Percentiles rank a stretch among this genome's conserved stretches.
These are phyloP conservation scores for Bombardia bombarda DNA, from an alignment of 495 filamentous ascomycete species.

Conservation along the genomic window DNA sequence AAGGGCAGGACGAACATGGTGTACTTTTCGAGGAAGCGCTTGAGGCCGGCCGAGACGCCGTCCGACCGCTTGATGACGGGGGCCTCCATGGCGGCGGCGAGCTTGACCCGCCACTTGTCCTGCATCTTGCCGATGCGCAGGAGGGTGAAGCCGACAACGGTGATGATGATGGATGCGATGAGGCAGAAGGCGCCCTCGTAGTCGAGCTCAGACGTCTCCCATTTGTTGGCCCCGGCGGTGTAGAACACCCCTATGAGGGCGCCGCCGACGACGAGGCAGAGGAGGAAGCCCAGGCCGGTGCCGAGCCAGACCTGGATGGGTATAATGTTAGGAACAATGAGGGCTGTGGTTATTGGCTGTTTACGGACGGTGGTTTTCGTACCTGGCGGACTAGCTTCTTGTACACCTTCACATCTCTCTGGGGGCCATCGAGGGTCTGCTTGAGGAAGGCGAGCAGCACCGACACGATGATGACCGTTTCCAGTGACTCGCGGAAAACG, in stretches of 20 bases:
- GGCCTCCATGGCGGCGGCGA: constrained; percentile 56
- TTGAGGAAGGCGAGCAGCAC: constrained; percentile 76
- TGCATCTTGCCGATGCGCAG: constrained; percentile 78
- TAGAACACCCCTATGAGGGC: constrained; percentile 80
- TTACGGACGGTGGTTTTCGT: constrained; percentile 7
- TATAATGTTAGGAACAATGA: not conserved
- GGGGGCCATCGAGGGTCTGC: constrained; percentile 57
- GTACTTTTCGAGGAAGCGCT: constrained; percentile 65
- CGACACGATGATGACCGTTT: constrained; percentile 74
- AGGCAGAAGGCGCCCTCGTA: constrained; percentile 74
- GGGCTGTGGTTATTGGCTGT: too few species aligned
- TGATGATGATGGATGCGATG: constrained; percentile 67
- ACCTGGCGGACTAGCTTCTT: constrained; percentile 69
- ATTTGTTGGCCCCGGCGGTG: constrained; percentile 55
- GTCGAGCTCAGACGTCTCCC: constrained; percentile 57
- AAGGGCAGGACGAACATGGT: constrained; percentile 77
- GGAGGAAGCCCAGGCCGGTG: constrained; percentile 49
- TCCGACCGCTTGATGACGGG: constrained; percentile 36
- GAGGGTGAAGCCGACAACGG: constrained; percentile 67
- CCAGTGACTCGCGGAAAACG: constrained; percentile 75
- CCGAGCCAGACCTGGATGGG: constrained; percentile 62
- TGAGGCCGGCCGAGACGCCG: constrained; percentile 32
- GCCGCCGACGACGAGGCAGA: constrained; percentile 61
- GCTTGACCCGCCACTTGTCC: constrained; percentile 76
- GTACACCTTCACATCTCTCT: constrained; percentile 47